Conservation (phyloP, 1,284 basidiomycete genomes). For the Exsudoporus floridanus region DNA sequence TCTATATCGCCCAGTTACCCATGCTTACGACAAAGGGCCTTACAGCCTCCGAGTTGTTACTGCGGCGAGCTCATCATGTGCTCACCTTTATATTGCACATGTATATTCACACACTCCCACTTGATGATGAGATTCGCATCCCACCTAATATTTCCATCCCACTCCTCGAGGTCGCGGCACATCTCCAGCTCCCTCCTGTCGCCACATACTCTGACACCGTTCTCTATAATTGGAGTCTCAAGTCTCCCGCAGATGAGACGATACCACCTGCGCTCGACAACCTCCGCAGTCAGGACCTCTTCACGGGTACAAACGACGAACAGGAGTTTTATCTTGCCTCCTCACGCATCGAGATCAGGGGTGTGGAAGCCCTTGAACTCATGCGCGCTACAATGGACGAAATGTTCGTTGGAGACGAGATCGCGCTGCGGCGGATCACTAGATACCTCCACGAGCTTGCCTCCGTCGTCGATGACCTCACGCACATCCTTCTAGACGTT, state of each 20-base stretch:
- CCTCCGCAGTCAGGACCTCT: conserved; percentile 64
- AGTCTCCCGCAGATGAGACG: conserved; percentile 13
- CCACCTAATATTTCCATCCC: conserved; percentile 78
- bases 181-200: conserved; percentile 85
- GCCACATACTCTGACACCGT: conserved; percentile 94
- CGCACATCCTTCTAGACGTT: conserved; percentile 60
- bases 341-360: conserved; percentile 88
- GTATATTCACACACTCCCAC: conserved; percentile 80
- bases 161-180: conserved; percentile 69
- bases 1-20: conserved; percentile 39
- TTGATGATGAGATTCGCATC: conserved; percentile 53
- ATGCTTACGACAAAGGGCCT: conserved; percentile 36
- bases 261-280: conserved; percentile 47
- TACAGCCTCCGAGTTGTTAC: conserved; percentile 57
- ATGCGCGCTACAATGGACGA: conserved; percentile 93
- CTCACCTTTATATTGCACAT: conserved; percentile 86
- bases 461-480: conserved; percentile 65
- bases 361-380: conserved; percentile 79
- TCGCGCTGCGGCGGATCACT: conserved; percentile 74
- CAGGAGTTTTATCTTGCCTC: conserved; percentile 89
- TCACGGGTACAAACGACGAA: conserved; percentile 85
- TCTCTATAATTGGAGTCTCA: conserved; percentile 85
- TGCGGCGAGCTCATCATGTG: conserved; percentile 84
- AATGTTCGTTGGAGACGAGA: conserved; percentile 82
- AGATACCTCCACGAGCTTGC: conserved; percentile 69